Base-by-base conservation (phyloP, 805 yeast genomes). In the Wickerhamiella musiphila region DNA sequence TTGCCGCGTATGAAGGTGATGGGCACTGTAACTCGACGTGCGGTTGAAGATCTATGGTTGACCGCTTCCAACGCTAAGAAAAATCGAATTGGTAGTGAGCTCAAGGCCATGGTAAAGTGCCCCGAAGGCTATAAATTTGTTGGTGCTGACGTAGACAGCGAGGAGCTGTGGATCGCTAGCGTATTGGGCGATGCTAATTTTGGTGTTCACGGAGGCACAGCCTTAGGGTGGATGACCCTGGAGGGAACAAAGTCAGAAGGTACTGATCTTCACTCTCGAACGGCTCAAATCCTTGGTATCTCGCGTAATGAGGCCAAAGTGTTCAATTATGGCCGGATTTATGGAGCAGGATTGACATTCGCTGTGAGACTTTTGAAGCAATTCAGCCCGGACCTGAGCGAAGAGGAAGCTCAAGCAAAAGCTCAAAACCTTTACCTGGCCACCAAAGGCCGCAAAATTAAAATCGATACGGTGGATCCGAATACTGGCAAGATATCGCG, bases 141-240 rank as follows among this genome's bases (percentile, higher is more conserved):
- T 6, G 99, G 99, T 7, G 99, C 99, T 0, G 99, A 90, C 60
- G 99, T 90, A 6, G 99, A 90, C 53, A 81, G 94, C 23, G 98
- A 90, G 49, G 99, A 90, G 49, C 61, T 90, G 26, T 90, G 99
- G 99, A 90, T 90, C 43, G 98, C 98, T 0, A 78, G 94, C 13
- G 57, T 92, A 16, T 73, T 86, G 20, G 95, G 98, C 3, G 99
- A 90, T 51, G 74, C 96, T 0, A 69, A 75, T 32, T 81, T 86
- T 54, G 70, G 75, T 21, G 58, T 78, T 16, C 99, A 90, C 52
- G 99, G 98, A 5, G 92, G 92, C 10, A 82, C 96, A 0, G 93
- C 96, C 0, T 66, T 92, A 34, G 95, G 96, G 0, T 92, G 98
- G 98, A 92, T 90, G 99, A 84, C 95, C 2, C 62, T 90, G 35